These are phyloP conservation scores for Catharanthus roseus DNA, from an alignment of 257 asterid species.

Conservation along the genomic window DNA sequence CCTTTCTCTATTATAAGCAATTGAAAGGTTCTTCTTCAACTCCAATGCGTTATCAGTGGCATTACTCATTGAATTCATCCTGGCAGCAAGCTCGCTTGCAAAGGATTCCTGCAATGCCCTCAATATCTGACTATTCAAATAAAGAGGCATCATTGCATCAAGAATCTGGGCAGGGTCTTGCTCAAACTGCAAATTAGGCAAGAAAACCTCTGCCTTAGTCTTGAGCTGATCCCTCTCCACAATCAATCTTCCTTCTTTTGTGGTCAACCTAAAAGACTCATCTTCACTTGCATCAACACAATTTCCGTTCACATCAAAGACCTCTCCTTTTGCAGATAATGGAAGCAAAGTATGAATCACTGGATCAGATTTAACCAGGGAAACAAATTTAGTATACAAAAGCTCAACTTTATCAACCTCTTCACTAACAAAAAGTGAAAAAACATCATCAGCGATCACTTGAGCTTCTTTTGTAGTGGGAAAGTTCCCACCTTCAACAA, in stretches of 20 bases:
- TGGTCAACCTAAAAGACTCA: slow-evolving; percentile 63
- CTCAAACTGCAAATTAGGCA: slow-evolving; percentile 54
- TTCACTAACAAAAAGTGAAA: slow-evolving; percentile 55
- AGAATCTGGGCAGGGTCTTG: slow-evolving; percentile 84
- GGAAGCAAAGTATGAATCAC: slow-evolving; percentile 62
- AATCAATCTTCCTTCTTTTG: slow-evolving; percentile 51
- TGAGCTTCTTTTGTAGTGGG: slow-evolving; percentile 72
- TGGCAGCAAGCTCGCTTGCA: slow-evolving; percentile 65
- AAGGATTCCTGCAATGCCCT: slow-evolving; percentile 79
- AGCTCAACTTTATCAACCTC: slow-evolving; percentile 84
- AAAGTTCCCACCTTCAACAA: slow-evolving; percentile 44
- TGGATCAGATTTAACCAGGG: slow-evolving; percentile 62
- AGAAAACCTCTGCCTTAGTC: slow-evolving; percentile 15
- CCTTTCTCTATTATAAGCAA: slow-evolving; percentile 56
- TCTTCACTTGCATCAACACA: slow-evolving; percentile 48
- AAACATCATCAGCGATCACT: slow-evolving; percentile 63
- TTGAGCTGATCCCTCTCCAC: slow-evolving; percentile 52
- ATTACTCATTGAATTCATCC: slow-evolving; percentile 75
- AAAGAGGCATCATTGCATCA: slow-evolving; percentile 77
- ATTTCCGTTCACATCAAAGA: slow-evolving; percentile 45
- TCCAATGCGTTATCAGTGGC: slow-evolving; percentile 71
- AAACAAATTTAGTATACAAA: slow-evolving; percentile 59
- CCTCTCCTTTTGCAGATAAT: slow-evolving; percentile 42
- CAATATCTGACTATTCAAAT: slow-evolving; percentile 72
- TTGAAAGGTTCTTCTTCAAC: slow-evolving; percentile 52